Evolutionary conservation across 805 yeast species (phyloP).

Genomic region (Saccharomycopsis lassenensis): DNA sequence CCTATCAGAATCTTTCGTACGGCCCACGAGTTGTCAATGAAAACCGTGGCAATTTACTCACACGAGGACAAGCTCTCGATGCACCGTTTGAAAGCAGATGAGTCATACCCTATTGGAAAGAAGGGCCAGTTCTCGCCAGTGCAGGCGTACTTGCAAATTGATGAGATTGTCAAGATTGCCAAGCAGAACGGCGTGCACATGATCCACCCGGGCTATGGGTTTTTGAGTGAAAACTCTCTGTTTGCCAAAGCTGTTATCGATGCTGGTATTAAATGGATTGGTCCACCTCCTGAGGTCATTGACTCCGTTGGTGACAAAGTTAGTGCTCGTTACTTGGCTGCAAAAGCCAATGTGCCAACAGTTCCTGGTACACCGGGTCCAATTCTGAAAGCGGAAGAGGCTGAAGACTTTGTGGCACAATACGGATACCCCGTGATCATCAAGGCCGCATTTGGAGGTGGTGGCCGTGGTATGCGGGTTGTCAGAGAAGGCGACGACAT

Average conservation of each 20-base stretch:
- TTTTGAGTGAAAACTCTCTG: conserved; percentile 82
- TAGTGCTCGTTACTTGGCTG: conserved; percentile 82
- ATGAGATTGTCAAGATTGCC: conserved; percentile 85
- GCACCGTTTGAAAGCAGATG: conserved; percentile 93
- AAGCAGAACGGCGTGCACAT: conserved; percentile 65
- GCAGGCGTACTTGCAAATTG: conserved; percentile 90
- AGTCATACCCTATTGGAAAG: conserved; percentile 83
- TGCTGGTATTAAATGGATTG: conserved; percentile 91
- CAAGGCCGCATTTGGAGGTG: conserved; percentile 99
- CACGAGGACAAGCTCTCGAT: conserved; percentile 91
- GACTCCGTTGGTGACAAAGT: conserved; percentile 97
- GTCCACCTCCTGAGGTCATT: conserved; percentile 80
- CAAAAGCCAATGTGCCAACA: conserved; percentile 71
- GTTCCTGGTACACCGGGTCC: conserved; percentile 99
- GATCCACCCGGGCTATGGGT: conserved; percentile 93
- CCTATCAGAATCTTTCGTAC: conserved; percentile 88
- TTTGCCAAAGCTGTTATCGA: conserved; percentile 87
- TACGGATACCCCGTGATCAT: conserved; percentile 95
- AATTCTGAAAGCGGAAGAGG: conserved; percentile 69
- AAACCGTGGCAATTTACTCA: conserved; percentile 92
- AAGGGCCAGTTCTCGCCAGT: conserved; percentile 90
- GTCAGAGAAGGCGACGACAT: conserved; percentile 94
- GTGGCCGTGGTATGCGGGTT: conserved; percentile 99
- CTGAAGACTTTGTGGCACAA: conserved; percentile 63
- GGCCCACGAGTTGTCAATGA: conserved; percentile 95